These are phyloP conservation scores for Apiospora malaysiana DNA, from an alignment of 2,329 filamentous ascomycete species.

Conservation along the genomic window DNA sequence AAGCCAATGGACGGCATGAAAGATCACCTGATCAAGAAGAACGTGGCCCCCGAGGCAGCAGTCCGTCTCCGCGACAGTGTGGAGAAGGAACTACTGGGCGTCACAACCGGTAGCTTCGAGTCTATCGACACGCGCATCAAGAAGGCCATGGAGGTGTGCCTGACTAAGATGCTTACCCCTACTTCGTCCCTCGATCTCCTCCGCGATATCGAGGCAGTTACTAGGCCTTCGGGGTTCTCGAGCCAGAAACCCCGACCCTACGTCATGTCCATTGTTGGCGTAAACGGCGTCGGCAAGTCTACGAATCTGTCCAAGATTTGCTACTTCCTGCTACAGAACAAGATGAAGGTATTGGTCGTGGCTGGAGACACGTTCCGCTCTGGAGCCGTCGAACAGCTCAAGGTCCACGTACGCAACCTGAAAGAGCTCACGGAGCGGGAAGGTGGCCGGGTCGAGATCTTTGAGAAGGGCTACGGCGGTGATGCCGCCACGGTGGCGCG, in stretches of 20 bases:
- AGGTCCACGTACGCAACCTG: conserved; percentile 92
- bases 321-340: conserved; percentile 97
- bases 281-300: conserved; percentile 98
- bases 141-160: conserved; percentile 86
- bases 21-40: conserved; percentile 92
- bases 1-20: conserved; percentile 97
- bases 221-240: conserved; percentile 67
- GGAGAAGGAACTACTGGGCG: conserved; percentile 85
- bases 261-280: conserved; percentile 96
- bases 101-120: conserved; percentile 92
- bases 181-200: conserved; percentile 94
- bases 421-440: conserved; percentile 87
- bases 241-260: conserved; percentile 77
- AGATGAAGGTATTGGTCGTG: conserved; percentile 91
- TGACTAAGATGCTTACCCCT: conserved; percentile 94
- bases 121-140: conserved; percentile 84
- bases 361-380: conserved; percentile 97
- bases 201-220: conserved; percentile 86
- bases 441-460: conserved; percentile 85
- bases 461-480: conserved; percentile 97
- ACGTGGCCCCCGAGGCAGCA: conserved; percentile 93
- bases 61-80: conserved; percentile 90
- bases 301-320: conserved; percentile 98
- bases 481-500: conserved; percentile 95
- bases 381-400: conserved; percentile 94